Evolutionary conservation across 2,329 filamentous ascomycete species (phyloP).

Genomic region (Verticillium zaregamsianum): DNA sequence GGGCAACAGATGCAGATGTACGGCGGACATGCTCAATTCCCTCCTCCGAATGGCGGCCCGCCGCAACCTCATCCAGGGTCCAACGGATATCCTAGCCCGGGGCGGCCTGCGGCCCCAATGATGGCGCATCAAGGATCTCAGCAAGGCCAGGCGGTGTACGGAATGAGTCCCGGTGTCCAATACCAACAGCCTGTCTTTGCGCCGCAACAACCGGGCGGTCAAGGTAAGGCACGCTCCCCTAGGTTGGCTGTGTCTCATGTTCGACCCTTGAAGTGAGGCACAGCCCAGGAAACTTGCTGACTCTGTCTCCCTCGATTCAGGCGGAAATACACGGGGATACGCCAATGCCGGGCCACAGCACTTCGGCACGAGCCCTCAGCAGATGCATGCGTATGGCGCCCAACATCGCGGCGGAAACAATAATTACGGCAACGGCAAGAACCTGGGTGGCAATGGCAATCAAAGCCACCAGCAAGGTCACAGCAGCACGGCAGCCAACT

Average conservation of each 20-base stretch:
- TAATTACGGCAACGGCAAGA: conserved; percentile 44
- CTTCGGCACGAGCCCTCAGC: conserved; percentile 62
- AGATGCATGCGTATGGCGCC: conserved; percentile 58
- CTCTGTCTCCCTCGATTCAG: conserved; percentile 37
- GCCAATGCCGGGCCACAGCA: conserved; percentile 56
- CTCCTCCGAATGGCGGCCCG: conserved; percentile 49
- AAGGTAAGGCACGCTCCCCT: conserved; percentile 57
- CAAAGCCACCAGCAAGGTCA: conserved; percentile 39
- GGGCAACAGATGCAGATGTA: conserved; percentile 81
- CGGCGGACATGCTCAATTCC: conserved; percentile 59
- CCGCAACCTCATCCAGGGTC: conserved; percentile 59
- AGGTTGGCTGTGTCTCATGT: neutral
- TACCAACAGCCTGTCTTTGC: conserved; percentile 72
- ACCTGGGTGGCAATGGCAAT: conserved; percentile 30
- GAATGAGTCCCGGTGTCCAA: conserved; percentile 70
- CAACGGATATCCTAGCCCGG: conserved; percentile 84
- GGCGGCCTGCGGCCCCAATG: conserved; percentile 74
- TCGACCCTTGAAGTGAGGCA: neutral
- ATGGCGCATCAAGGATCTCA: conserved; percentile 96
- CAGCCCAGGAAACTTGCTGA: conserved; percentile 25
- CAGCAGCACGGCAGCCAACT: conserved; percentile 26
- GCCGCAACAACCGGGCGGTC: conserved; percentile 61
- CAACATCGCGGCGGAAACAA: conserved; percentile 56
- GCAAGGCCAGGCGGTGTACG: conserved; percentile 76
- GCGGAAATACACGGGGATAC: conserved; percentile 56